Evolutionary conservation across 768 basidiomycete genomes (phyloP).

Genomic region (Neoboletus subvelutipes): DNA sequence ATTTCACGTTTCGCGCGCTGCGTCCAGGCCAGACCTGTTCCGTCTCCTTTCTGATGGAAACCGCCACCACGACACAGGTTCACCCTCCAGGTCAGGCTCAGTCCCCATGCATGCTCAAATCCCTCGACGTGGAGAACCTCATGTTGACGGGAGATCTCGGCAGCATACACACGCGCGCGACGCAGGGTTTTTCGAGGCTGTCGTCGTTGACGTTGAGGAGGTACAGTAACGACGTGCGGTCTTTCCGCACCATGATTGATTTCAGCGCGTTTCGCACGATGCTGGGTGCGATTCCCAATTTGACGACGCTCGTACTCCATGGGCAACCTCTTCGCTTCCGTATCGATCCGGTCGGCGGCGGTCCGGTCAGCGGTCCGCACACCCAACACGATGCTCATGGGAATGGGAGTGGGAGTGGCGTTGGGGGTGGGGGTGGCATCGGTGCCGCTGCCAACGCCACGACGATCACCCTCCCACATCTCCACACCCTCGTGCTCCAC

Average conservation of each 20-base stretch:
- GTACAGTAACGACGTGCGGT: constrained; percentile 27
- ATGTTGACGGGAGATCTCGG: constrained; percentile 20
- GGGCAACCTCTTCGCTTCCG: constrained; percentile 32
- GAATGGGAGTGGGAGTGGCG: neutral
- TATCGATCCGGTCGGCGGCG: constrained; percentile 8
- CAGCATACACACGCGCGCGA: constrained; percentile 14
- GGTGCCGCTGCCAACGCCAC: neutral
- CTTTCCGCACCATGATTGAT: constrained; percentile 31
- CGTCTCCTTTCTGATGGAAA: constrained; percentile 25
- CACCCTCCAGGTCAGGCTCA: neutral
- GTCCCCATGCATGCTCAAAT: constrained; percentile 21
- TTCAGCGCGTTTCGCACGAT: constrained; percentile 26
- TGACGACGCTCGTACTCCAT: constrained; percentile 27
- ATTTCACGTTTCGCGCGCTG: constrained; percentile 31
- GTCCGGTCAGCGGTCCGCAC: constrained; percentile 9
- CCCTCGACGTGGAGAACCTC: constrained; percentile 32
- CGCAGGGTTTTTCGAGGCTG: constrained; percentile 20
- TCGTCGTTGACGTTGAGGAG: constrained; percentile 30
- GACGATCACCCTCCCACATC: constrained; percentile 23
- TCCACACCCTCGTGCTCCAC: constrained; percentile 32
- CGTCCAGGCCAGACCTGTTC: constrained; percentile 32
- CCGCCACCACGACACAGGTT: constrained; percentile 2
- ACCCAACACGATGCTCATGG: neutral
- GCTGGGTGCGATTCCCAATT: constrained; percentile 21
- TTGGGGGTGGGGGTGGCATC: neutral